Evolutionary conservation across 176 grass and related monocot genomes (phyloP).

Genomic region (Guadua angustifolia): DNA sequence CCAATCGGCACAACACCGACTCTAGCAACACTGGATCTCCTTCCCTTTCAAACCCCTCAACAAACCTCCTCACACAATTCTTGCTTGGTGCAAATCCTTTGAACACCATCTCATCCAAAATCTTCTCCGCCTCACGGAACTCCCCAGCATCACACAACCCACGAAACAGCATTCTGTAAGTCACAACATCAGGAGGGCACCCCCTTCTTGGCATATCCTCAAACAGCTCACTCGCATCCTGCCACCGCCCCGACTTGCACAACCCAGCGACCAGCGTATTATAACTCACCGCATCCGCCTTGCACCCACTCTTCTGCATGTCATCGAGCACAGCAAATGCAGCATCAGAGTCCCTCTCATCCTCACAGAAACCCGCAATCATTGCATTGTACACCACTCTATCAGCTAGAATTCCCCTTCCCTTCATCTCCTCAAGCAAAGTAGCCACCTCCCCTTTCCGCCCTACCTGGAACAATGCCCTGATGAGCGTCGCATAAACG

Average conservation of each 20-base stretch:
- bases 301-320: constrained; percentile 58
- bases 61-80: constrained; percentile 42
- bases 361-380: constrained; percentile 60
- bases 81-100: constrained; percentile 63
- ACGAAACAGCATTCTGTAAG: constrained; percentile 56
- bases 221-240: constrained; percentile 52
- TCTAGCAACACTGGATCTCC: constrained; percentile 39
- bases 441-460: constrained; percentile 58
- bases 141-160: constrained; percentile 55
- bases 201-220: constrained; percentile 65
- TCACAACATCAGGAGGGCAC: constrained; percentile 61
- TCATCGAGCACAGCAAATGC: constrained; percentile 64
- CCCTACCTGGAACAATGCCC: constrained; percentile 49
- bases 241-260: constrained; percentile 58
- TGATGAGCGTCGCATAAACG: constrained; percentile 59
- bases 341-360: constrained; percentile 52
- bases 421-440: constrained; percentile 74
- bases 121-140: constrained; percentile 36
- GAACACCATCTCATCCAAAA: constrained; percentile 71
- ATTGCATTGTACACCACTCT: constrained; percentile 64
- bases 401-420: constrained; percentile 46
- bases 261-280: constrained; percentile 58
- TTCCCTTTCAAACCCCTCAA: constrained; percentile 56
- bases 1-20: constrained; percentile 37
- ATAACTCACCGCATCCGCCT: constrained; percentile 56